A percentile compares a stretch with the other conserved stretches of the same genome.
These are phyloP conservation scores for Penicillium expansum DNA, from an alignment of 2,329 filamentous ascomycete species.

Conservation along the genomic window DNA sequence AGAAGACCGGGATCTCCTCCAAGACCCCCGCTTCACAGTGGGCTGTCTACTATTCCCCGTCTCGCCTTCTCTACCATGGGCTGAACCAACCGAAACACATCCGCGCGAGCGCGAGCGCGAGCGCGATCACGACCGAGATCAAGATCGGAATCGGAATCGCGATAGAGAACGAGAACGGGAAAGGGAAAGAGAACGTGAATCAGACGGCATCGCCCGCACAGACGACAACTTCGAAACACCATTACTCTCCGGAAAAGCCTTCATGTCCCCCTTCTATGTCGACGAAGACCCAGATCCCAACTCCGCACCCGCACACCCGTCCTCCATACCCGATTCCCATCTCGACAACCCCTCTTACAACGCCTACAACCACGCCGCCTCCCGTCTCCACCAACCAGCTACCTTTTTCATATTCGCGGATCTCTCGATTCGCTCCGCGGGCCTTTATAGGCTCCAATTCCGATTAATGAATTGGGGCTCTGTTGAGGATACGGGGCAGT, in stretches of 20 bases:
- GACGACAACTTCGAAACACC: slow-evolving; percentile 28
- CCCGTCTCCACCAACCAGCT: slow-evolving; percentile 32
- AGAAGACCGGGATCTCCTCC: slow-evolving; percentile 40
- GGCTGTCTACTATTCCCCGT: slow-evolving; percentile 45
- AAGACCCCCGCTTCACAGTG: slow-evolving; percentile 43
- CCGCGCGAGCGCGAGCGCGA: neutral
- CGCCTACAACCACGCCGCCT: slow-evolving; percentile 11
- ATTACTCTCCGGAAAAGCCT: slow-evolving; percentile 39
- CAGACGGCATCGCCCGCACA: slow-evolving; percentile 18
- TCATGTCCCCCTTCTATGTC: slow-evolving; percentile 45
- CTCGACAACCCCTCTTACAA: slow-evolving; percentile 1
- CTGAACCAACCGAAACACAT: slow-evolving; percentile 17
- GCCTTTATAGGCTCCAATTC: slow-evolving; percentile 47
- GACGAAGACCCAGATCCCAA: slow-evolving; percentile 44
- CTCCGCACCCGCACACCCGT: slow-evolving; percentile 41
- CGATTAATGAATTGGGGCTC: slow-evolving; percentile 44
- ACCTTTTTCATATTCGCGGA: slow-evolving; percentile 51
- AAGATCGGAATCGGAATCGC: slow-evolving; percentile 2
- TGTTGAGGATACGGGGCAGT: slow-evolving; percentile 35
- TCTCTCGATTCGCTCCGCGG: slow-evolving; percentile 47
- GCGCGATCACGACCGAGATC: slow-evolving; percentile 1
- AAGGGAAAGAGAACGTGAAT: slow-evolving; percentile 9
- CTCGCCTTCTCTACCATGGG: slow-evolving; percentile 15
- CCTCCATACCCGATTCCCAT: slow-evolving; percentile 8
- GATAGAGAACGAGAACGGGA: slow-evolving; percentile 5